phyloP scores from a whole-genome alignment of 805 yeast species.

The Starmerella cellae region DNA sequence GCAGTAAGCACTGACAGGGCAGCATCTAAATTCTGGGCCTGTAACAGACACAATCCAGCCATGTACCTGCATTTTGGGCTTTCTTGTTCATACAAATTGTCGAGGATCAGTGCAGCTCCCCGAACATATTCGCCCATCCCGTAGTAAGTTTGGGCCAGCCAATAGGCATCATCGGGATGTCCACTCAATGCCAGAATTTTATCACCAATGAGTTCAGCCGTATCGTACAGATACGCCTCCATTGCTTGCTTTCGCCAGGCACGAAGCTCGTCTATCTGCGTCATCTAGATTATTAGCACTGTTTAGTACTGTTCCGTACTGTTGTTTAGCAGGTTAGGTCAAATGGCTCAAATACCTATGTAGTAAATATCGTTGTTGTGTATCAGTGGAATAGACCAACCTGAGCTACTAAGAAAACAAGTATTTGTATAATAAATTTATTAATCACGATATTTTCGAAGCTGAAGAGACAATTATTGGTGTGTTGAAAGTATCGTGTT shows the following conservation, averaged over 20 bases:
- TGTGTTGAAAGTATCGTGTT: too few species aligned
- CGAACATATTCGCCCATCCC: slow-evolving; percentile 62
- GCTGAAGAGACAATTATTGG: too few species aligned
- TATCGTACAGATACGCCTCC: slow-evolving; percentile 78
- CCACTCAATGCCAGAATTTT: slow-evolving; percentile 68
- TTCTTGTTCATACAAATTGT: slow-evolving; percentile 33
- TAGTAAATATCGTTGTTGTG: too few species aligned
- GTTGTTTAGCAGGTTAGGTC: too few species aligned
- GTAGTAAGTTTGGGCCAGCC: slow-evolving; percentile 86
- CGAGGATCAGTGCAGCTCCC: slow-evolving; percentile 57
- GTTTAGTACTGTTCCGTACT: too few species aligned
- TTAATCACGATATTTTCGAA: too few species aligned
- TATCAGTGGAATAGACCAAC: too few species aligned
- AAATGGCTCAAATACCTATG: too few species aligned
- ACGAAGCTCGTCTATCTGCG: slow-evolving; percentile 75
- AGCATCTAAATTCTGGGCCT: slow-evolving; percentile 51
- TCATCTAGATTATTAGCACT: too few species aligned
- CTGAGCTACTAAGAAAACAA: too few species aligned
- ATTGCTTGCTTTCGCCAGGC: slow-evolving; percentile 90
- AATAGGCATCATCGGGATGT: slow-evolving; percentile 88
- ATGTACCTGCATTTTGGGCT: slow-evolving; percentile 65
- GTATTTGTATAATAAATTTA: too few species aligned
- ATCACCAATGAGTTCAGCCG: slow-evolving; percentile 87
- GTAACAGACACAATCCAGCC: slow-evolving; percentile 51
- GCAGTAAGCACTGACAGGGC: slow-evolving; percentile 56